phyloP scores from a whole-genome alignment of 345 rosid genomes.

The Lagerstroemia speciosa region DNA sequence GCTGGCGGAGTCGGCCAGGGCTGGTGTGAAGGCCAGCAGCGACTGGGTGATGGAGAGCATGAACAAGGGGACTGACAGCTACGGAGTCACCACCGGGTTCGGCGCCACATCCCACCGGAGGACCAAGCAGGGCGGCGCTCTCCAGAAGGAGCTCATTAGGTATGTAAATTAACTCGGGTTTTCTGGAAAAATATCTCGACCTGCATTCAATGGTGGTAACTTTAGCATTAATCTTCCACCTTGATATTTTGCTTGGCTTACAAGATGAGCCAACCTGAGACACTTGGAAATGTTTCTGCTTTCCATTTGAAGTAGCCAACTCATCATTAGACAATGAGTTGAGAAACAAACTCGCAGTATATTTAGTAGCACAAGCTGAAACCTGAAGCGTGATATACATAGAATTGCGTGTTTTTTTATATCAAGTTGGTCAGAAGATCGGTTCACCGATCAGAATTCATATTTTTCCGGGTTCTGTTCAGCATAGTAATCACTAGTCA shows the following conservation, averaged over 20 bases:
- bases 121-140: slow-evolving; percentile 15
- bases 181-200: background rate
- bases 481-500: no score
- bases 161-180: background rate
- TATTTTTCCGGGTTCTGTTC: no score
- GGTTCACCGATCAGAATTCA: no score
- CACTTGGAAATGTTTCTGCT: no score
- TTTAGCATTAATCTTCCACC: background rate
- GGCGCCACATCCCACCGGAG: slow-evolving; percentile 15
- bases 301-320: no score
- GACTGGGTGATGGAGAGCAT: slow-evolving; percentile 18
- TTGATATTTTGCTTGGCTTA: no score
- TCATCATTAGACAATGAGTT: no score
- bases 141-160: slow-evolving; percentile 16
- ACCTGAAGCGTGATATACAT: no score
- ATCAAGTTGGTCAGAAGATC: no score
- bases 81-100: slow-evolving; percentile 13
- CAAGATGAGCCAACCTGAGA: no score
- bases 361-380: no score
- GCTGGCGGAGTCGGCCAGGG: slow-evolving; percentile 49
- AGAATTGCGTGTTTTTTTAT: no score
- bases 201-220: background rate
- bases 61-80: slow-evolving; percentile 13
- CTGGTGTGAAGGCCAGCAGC: slow-evolving; percentile 61
- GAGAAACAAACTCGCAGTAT: background rate